A percentile compares a stretch with the other conserved stretches of the same genome.
Conservation (phyloP, 2,329 filamentous ascomycete species). For the Xylaria digitata region DNA sequence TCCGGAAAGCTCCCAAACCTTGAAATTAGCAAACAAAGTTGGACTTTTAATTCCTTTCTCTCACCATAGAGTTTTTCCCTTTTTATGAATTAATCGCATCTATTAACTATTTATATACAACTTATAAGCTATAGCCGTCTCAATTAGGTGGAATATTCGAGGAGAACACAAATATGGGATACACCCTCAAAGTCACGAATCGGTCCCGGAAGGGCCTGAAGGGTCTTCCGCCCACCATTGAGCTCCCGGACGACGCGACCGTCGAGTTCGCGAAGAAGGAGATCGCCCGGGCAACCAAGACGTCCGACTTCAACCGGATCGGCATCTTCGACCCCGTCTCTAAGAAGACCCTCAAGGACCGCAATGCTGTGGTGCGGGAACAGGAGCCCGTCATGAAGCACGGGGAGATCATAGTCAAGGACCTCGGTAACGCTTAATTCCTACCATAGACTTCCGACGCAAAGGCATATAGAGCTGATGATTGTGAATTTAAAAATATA, state of each 20-base stretch:
- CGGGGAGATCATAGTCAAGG: constrained; percentile 84
- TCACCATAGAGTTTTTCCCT: no score
- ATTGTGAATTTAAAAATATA: constrained; percentile 53
- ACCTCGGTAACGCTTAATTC: constrained; percentile 74
- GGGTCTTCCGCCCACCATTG: constrained; percentile 64
- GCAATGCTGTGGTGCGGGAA: constrained; percentile 63
- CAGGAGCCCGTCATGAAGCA: constrained; percentile 61
- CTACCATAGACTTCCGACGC: no score
- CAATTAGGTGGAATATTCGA: not conserved
- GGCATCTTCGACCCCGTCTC: constrained; percentile 70
- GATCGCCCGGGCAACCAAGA: constrained; percentile 63
- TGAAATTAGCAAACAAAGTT: not conserved
- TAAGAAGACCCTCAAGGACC: constrained; percentile 72
- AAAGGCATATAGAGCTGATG: constrained; percentile 18
- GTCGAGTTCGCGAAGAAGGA: constrained; percentile 69
- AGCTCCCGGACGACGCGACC: constrained; percentile 62
- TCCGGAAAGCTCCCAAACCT: constrained; percentile 23
- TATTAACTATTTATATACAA: not conserved
- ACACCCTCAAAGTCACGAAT: constrained; percentile 49
- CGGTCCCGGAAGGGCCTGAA: constrained; percentile 55
- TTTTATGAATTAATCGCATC: not conserved
- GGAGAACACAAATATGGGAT: constrained; percentile 38
- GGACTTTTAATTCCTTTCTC: not conserved
- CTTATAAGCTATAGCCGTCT: not conserved
- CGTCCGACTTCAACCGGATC: constrained; percentile 70